Conservation (phyloP, 2,329 filamentous ascomycete genomes). For the Hawksworthiomyces lignivorus region DNA sequence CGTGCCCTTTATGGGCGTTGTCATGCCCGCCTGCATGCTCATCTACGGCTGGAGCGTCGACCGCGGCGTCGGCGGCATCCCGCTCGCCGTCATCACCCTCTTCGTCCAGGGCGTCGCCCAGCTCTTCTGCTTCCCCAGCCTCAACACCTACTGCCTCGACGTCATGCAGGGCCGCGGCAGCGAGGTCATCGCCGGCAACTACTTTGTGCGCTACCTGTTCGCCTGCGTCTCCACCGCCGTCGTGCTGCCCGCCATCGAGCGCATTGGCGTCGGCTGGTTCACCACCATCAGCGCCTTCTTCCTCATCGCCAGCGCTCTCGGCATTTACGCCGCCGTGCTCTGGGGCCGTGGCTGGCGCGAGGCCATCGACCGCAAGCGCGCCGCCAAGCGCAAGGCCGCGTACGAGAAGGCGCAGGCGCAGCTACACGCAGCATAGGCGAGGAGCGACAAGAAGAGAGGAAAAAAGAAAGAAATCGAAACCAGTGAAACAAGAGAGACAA, state of each 20-base stretch:
- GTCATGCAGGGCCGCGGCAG: conserved; percentile 65
- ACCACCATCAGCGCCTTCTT: conserved; percentile 60
- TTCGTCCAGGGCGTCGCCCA: conserved; percentile 63
- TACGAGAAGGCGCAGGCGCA: conserved; percentile 7
- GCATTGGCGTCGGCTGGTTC: conserved; percentile 75
- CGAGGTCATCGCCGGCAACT: conserved; percentile 75
- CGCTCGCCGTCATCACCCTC: conserved; percentile 56
- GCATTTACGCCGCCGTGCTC: conserved; percentile 39
- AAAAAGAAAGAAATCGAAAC: background rate
- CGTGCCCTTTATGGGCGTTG: conserved; percentile 50
- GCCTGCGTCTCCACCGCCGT: conserved; percentile 63
- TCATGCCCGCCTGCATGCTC: conserved; percentile 57
- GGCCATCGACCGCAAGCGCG: conserved; percentile 40
- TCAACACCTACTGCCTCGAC: conserved; percentile 73
- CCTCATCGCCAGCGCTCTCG: conserved; percentile 36
- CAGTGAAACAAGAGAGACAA: background rate
- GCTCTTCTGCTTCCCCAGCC: conserved; percentile 58
- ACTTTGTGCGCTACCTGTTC: conserved; percentile 69
- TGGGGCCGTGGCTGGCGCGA: conserved; percentile 47
- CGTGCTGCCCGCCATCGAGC: conserved; percentile 65
- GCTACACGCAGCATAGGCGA: background rate
- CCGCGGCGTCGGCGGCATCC: conserved; percentile 30
- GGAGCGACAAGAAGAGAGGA: too few relatives aligned
- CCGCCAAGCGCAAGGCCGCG: conserved; percentile 23
- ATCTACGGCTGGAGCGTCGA: conserved; percentile 56